phyloP scores from a whole-genome alignment of 805 yeast genomes.

The Saccharomycopsis fibuligera region DNA sequence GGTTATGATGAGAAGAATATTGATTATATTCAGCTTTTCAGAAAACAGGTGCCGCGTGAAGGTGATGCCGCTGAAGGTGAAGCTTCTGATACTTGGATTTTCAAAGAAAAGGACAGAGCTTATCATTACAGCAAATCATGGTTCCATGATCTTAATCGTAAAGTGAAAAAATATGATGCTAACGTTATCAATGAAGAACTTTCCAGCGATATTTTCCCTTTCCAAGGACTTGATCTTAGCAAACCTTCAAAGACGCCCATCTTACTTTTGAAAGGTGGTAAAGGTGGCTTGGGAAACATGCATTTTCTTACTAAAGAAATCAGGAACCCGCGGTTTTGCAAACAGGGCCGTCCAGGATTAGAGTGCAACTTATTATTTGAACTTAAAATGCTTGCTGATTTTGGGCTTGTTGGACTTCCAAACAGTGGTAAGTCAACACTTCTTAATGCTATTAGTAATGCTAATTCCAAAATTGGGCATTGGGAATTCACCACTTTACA shows the following conservation, averaged over 20 bases:
- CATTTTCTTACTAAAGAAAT: slow-evolving; percentile 80
- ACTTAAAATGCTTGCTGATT: slow-evolving; percentile 81
- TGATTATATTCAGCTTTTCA: slow-evolving; percentile 48
- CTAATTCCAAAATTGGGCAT: slow-evolving; percentile 87
- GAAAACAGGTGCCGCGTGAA: no score
- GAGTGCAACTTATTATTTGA: slow-evolving; percentile 70
- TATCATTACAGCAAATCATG: slow-evolving; percentile 61
- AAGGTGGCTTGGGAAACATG: slow-evolving; percentile 95
- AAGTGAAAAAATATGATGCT: slow-evolving; percentile 60
- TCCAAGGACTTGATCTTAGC: slow-evolving; percentile 71
- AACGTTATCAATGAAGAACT: slow-evolving; percentile 53
- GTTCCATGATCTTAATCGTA: slow-evolving; percentile 56
- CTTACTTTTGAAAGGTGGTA: slow-evolving; percentile 73
- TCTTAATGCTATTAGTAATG: slow-evolving; percentile 78
- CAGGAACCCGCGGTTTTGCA: slow-evolving; percentile 86
- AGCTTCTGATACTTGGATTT: slow-evolving; percentile 80
- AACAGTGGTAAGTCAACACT: slow-evolving; percentile 95
- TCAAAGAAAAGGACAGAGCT: slow-evolving; percentile 69
- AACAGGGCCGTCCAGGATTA: slow-evolving; percentile 66
- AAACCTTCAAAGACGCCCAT: slow-evolving; percentile 60
- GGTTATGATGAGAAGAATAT: slow-evolving; percentile 24
- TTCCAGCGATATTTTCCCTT: slow-evolving; percentile 63
- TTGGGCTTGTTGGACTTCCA: slow-evolving; percentile 92
- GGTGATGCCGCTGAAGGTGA: slow-evolving; percentile 43
- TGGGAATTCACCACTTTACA: slow-evolving; percentile 95